A percentile compares a stretch with the other conserved stretches of the same genome.
These are phyloP conservation scores for Lathyrus tuberosus DNA, from an alignment of 306 rosid species.

Conservation along the genomic window DNA sequence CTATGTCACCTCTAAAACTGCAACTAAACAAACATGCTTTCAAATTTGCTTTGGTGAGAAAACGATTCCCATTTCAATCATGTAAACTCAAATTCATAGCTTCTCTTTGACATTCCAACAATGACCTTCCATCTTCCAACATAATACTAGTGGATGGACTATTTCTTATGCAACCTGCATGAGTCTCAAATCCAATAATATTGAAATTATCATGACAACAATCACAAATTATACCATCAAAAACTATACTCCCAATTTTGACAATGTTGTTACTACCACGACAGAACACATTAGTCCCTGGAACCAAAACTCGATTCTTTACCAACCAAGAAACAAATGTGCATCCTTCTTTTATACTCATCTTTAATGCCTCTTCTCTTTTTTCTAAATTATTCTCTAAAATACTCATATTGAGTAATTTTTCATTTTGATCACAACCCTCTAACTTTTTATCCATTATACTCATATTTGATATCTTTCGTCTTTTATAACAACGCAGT, in stretches of 20 bases:
- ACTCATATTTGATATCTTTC: neutral
- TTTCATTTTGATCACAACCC: too few relatives aligned
- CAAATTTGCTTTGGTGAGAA: neutral
- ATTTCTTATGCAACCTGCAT: conserved; percentile 57
- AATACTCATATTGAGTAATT: neutral
- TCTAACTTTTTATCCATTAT: neutral
- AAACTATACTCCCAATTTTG: conserved; percentile 48
- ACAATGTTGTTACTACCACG: conserved; percentile 6
- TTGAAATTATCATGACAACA: conserved; percentile 52
- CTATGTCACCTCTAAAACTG: too few relatives aligned
- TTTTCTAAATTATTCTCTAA: neutral
- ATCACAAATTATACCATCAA: conserved; percentile 59
- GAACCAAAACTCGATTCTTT: neutral
- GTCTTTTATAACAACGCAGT: neutral
- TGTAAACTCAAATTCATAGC: neutral
- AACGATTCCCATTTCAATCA: neutral
- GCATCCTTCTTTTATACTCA: neutral
- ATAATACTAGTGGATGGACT: conserved; percentile 60
- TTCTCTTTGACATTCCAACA: conserved; percentile 52
- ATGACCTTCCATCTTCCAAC: conserved; percentile 63
- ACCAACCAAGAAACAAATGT: neutral
- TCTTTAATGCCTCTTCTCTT: neutral
- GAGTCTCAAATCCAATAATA: conserved; percentile 57
- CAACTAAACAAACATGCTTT: too few relatives aligned
- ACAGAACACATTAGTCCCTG: conserved; percentile 40